A percentile compares a stretch with the other conserved stretches of the same genome.
phyloP scores from a whole-genome alignment of 2,329 filamentous ascomycete genomes.

The Coniochaeta sp. region DNA sequence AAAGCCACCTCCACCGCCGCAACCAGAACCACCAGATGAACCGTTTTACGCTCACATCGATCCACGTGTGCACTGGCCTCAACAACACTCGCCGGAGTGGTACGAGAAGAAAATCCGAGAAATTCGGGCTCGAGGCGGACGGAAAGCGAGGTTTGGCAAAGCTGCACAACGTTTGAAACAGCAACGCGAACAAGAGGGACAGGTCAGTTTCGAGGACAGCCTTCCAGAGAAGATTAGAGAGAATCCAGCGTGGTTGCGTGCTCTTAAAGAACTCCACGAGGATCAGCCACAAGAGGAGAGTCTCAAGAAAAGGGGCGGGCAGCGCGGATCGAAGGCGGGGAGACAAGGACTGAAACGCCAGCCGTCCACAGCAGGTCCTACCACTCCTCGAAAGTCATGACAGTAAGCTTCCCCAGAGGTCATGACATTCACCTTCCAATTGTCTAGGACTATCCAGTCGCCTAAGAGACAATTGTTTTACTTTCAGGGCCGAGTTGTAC shows the following conservation, averaged over 20 bases:
- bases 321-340: not conserved
- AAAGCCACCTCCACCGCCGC: slow-evolving; percentile 5
- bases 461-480: too few relatives aligned
- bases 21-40: slow-evolving; percentile 13
- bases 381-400: not conserved
- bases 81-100: slow-evolving; percentile 36
- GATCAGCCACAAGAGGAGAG: not conserved
- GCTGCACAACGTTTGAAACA: slow-evolving; percentile 29
- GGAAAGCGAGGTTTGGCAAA: slow-evolving; percentile 44
- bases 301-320: not conserved
- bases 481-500: not conserved
- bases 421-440: too few relatives aligned
- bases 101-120: slow-evolving; percentile 38
- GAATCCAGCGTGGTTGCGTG: slow-evolving; percentile 37
- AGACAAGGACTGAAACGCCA: slow-evolving; percentile 1
- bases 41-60: slow-evolving; percentile 39
- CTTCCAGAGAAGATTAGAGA: slow-evolving; percentile 35
- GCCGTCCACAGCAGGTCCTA: not conserved
- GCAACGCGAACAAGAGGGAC: slow-evolving; percentile 14
- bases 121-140: slow-evolving; percentile 36
- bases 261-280: slow-evolving; percentile 20
- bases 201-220: slow-evolving; percentile 16
- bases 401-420: not conserved
- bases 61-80: slow-evolving; percentile 40
- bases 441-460: not conserved